Conservation (phyloP, 495 filamentous ascomycete species). For the Xylaria scruposa region DNA sequence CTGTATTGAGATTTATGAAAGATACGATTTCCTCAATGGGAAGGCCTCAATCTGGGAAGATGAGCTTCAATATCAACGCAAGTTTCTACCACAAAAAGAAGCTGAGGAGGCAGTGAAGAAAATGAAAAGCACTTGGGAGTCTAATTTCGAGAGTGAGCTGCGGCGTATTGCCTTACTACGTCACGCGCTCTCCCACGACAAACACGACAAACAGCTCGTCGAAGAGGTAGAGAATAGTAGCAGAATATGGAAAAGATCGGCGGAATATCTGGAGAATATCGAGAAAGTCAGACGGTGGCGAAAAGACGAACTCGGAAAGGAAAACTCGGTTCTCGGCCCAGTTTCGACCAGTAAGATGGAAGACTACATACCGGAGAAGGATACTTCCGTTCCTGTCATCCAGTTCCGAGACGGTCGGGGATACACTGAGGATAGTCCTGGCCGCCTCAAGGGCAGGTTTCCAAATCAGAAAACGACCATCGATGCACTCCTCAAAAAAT, state of each 20-base stretch:
- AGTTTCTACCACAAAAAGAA: background rate
- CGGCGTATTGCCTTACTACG: background rate
- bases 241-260: background rate
- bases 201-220: background rate
- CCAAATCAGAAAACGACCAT: slow-evolving; percentile 34
- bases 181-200: background rate
- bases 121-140: background rate
- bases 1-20: slow-evolving; percentile 40
- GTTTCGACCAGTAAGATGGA: background rate
- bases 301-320: background rate
- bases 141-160: background rate
- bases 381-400: slow-evolving; percentile 30
- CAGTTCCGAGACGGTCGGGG: slow-evolving; percentile 17
- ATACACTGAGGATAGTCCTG: background rate
- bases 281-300: background rate
- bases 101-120: background rate
- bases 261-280: background rate
- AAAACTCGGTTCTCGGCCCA: background rate
- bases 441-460: slow-evolving; percentile 29
- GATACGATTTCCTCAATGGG: slow-evolving; percentile 30
- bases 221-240: background rate
- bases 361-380: slow-evolving; percentile 28
- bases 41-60: slow-evolving; percentile 30
- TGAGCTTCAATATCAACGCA: slow-evolving; percentile 26
- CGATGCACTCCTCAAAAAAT: background rate